Conservation (phyloP, 140 eudicot genomes). For the Stevia rebaudiana region DNA sequence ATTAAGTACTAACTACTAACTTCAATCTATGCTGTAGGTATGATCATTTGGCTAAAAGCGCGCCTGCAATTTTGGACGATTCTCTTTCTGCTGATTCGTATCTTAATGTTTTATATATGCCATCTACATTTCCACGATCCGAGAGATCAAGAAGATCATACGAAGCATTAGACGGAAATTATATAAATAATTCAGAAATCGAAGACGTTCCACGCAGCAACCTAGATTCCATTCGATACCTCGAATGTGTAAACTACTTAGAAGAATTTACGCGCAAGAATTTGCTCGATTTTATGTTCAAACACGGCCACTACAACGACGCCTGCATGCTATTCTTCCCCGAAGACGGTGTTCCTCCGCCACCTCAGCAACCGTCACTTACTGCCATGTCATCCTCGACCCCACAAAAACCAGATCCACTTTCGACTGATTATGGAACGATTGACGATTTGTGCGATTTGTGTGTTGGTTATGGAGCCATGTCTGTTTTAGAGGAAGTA, state of each 20-base stretch:
- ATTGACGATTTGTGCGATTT: constrained; percentile 83
- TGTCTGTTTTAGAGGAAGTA: constrained; percentile 84
- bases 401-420: constrained; percentile 82
- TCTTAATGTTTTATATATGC: constrained; percentile 93
- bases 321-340: constrained; percentile 91
- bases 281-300: constrained; percentile 82
- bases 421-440: constrained; percentile 86
- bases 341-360: constrained; percentile 59
- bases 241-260: constrained; percentile 78
- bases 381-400: constrained; percentile 65
- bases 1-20: not conserved
- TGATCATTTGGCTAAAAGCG: constrained; percentile 95
- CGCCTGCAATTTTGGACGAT: constrained; percentile 95
- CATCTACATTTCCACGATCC: constrained; percentile 92
- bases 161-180: constrained; percentile 51
- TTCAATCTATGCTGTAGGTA: constrained; percentile 48
- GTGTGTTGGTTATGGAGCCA: constrained; percentile 85
- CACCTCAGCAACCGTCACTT: constrained; percentile 61
- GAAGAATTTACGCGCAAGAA: constrained; percentile 84
- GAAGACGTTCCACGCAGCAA: constrained; percentile 95
- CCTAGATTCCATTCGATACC: constrained; percentile 72
- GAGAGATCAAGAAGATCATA: constrained; percentile 76
- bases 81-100: constrained; percentile 98
- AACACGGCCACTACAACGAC: constrained; percentile 82
- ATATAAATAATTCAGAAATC: constrained; percentile 33